These are phyloP conservation scores for Neocucurbitaria cava DNA, from an alignment of 2,329 filamentous ascomycete species.

Conservation along the genomic window DNA sequence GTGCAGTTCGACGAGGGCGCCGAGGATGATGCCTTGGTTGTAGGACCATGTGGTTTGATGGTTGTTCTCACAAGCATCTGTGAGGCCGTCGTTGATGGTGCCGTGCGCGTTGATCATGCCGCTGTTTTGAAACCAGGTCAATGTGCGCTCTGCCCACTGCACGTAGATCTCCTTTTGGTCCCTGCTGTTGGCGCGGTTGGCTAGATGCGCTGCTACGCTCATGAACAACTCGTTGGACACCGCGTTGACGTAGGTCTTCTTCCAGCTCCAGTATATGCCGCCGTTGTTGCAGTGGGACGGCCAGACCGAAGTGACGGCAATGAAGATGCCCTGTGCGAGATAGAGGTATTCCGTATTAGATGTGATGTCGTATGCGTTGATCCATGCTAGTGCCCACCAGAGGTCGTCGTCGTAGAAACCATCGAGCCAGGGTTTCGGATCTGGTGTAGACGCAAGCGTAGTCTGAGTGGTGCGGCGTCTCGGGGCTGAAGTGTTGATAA, in stretches of 20 bases:
- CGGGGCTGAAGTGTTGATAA: neutral
- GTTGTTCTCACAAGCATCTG: conserved; percentile 61
- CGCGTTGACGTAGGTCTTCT: conserved; percentile 57
- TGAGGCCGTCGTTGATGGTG: conserved; percentile 63
- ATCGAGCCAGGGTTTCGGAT: conserved; percentile 48
- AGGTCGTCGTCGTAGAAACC: conserved; percentile 62
- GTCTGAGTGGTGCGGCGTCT: conserved; percentile 8
- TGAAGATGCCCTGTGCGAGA: conserved; percentile 59
- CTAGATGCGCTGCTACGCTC: conserved; percentile 61
- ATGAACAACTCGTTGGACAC: conserved; percentile 66
- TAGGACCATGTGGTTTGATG: conserved; percentile 59
- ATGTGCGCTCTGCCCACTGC: conserved; percentile 56
- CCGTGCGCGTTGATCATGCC: conserved; percentile 57
- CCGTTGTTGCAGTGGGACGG: conserved; percentile 53
- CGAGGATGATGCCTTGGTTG: conserved; percentile 68
- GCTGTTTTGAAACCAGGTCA: conserved; percentile 59
- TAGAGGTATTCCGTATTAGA: conserved; percentile 53
- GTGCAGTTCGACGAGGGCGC: conserved; percentile 63
- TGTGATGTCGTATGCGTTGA: conserved; percentile 63
- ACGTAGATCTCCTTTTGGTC: conserved; percentile 51
- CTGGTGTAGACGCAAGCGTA: conserved; percentile 14
- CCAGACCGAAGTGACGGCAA: conserved; percentile 50
- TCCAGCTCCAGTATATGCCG: conserved; percentile 59
- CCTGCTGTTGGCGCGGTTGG: conserved; percentile 52
- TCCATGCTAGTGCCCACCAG: conserved; percentile 61